Conservation (phyloP, 495 filamentous ascomycete species). For the Glonium stellatum region DNA sequence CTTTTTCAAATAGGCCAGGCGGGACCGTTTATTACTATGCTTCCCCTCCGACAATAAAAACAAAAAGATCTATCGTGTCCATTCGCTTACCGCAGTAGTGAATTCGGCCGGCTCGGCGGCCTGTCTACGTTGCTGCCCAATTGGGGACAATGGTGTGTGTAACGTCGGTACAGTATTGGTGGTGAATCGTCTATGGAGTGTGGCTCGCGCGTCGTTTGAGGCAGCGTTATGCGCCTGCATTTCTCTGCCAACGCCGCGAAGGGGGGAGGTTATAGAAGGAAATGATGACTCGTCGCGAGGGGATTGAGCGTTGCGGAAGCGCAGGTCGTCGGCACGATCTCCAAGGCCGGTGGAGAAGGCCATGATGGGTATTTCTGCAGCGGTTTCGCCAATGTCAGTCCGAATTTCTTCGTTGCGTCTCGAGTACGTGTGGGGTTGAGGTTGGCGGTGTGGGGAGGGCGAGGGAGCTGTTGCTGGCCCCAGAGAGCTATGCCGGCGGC, state of each 20-base stretch:
- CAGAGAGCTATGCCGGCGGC: not conserved
- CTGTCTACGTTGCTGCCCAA: constrained; percentile 54
- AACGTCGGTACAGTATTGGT: constrained; percentile 74
- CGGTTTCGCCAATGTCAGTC: constrained; percentile 10
- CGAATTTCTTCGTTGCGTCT: not conserved
- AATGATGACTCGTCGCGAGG: constrained; percentile 63
- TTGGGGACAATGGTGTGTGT: constrained; percentile 49
- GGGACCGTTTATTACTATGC: not conserved
- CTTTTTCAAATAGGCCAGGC: not conserved
- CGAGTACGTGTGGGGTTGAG: constrained; percentile 12
- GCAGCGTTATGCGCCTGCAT: constrained; percentile 13
- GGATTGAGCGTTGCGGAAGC: constrained; percentile 68
- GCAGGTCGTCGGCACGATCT: constrained; percentile 67
- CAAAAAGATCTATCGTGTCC: not conserved
- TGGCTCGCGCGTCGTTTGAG: constrained; percentile 57
- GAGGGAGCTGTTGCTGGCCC: constrained; percentile 4
- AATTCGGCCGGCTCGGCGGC: constrained; percentile 52
- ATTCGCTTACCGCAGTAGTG: constrained; percentile 37
- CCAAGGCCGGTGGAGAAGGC: constrained; percentile 59
- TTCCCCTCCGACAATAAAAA: not conserved
- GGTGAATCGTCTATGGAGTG: constrained; percentile 86
- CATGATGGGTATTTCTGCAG: constrained; percentile 41
- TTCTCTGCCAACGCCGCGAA: constrained; percentile 27
- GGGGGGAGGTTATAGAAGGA: constrained; percentile 62
- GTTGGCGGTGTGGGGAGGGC: constrained; percentile 22